Evolutionary conservation across 2,329 filamentous ascomycete species (phyloP), one percentile per base, ranked within the genome.

Genomic region (Rugonectria rugulosa): DNA sequence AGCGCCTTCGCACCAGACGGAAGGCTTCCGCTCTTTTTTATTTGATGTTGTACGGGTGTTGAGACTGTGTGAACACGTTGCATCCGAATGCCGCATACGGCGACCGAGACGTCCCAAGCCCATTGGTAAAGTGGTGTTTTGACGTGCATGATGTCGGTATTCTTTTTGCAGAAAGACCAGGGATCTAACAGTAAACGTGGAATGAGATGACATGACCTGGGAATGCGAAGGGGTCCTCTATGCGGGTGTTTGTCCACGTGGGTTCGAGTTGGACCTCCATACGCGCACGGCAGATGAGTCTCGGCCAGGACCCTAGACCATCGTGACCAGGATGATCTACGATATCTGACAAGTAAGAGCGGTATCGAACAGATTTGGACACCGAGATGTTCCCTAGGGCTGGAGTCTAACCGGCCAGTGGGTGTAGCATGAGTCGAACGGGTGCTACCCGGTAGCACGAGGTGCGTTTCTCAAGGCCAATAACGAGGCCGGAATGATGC

Each of bases 11-110:
- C 4, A 15, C 34, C 14, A 24, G n/a, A 34, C 52, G 52, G 52
- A 55, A 49, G 6, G 3, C 34, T 55, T 55, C 52, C 52, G 52
- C 45, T 38, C 40, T 11, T 23, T n/a, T 2, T n/a, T 20, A 32
- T 11, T 21, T 17, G 12, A 23, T 19, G 12, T 14, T 6, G 15
- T 32, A 38, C 38, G 19, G 44, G 19, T 44, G 21, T 17, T 20
- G 37, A 36, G 37, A 27, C 47, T 38, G 17, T 19, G 12, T 38
- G 5, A 20, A 38, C 34, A 36, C 19, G 32, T 38, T 17, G 34
- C 19, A 15, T 20, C 34, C n/a, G 21, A 38, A 15, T 20, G 17
- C 34, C 34, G 34, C 19, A 38, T 21, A 11, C 9, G 34, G 34
- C 10, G 17, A 38, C 34, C 34, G 17, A 38, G 34, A 38, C 21